Evolutionary conservation across 257 asterid species (phyloP).

Genomic region (Dorcoceras hygrometricum): DNA sequence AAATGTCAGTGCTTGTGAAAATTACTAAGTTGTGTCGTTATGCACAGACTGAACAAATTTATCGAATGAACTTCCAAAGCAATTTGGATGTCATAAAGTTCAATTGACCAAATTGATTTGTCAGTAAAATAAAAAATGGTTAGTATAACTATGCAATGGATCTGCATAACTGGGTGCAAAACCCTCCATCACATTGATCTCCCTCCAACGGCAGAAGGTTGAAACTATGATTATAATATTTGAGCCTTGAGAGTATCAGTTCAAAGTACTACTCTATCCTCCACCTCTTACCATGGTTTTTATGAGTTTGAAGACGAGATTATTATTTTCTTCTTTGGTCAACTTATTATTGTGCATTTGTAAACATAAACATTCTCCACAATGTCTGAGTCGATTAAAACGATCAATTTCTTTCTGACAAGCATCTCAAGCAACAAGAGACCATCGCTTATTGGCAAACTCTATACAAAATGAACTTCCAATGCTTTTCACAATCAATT

Average conservation of each 20-base stretch:
- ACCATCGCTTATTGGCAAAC: not conserved
- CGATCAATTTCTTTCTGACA: not conserved
- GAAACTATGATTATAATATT: not conserved
- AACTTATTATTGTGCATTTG: not conserved
- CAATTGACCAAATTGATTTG: not conserved
- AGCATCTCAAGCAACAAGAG: not conserved
- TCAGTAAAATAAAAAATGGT: not conserved
- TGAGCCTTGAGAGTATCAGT: not conserved
- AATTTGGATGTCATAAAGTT: not conserved
- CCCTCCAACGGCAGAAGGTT: not conserved
- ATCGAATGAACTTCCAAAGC: not conserved
- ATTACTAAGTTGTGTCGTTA: not conserved
- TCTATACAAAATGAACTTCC: no score
- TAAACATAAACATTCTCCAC: not conserved
- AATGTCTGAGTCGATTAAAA: not conserved
- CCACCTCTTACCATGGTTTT: not conserved
- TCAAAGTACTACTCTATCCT: not conserved
- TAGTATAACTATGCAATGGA: not conserved
- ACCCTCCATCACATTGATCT: not conserved
- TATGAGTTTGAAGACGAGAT: not conserved
- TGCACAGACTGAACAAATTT: not conserved
- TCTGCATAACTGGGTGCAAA: not conserved
- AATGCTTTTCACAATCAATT: not conserved
- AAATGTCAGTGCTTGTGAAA: not conserved
- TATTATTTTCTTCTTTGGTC: conserved; percentile 1